phyloP scores from a whole-genome alignment of 2,329 filamentous ascomycete genomes.

The Alternaria panax region DNA sequence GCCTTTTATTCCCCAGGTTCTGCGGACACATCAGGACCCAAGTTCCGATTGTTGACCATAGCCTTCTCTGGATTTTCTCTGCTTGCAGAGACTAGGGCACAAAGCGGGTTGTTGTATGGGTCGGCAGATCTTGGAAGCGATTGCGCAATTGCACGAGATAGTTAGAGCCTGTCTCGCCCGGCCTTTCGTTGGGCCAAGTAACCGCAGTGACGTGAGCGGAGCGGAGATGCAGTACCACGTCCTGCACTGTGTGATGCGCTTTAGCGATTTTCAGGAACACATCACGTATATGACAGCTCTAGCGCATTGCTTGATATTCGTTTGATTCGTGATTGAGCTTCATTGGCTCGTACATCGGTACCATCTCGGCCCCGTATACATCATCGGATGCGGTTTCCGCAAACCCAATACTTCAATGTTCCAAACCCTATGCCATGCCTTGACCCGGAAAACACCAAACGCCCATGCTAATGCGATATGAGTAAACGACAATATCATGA shows the following conservation, averaged over 20 bases:
- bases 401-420: slow-evolving; percentile 11
- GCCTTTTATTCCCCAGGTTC: slow-evolving; percentile 23
- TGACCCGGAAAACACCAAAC: slow-evolving; percentile 39
- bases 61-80: slow-evolving; percentile 14
- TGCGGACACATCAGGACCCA: slow-evolving; percentile 3
- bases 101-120: slow-evolving; percentile 33
- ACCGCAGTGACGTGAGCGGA: slow-evolving; percentile 18
- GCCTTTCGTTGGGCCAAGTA: slow-evolving; percentile 4
- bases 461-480: slow-evolving; percentile 42
- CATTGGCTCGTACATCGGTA: slow-evolving; percentile 21
- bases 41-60: slow-evolving; percentile 18
- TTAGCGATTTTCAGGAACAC: slow-evolving; percentile 6
- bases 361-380: slow-evolving; percentile 35
- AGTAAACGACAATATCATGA: neutral
- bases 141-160: slow-evolving; percentile 50
- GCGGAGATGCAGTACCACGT: slow-evolving; percentile 6
- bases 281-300: slow-evolving; percentile 8
- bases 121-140: slow-evolving; percentile 46
- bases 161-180: slow-evolving; percentile 21
- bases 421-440: slow-evolving; percentile 20
- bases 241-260: slow-evolving; percentile 1
- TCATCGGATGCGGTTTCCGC: slow-evolving; percentile 13
- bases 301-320: slow-evolving; percentile 1
- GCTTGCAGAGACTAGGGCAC: slow-evolving; percentile 29
- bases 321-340: slow-evolving; percentile 21